Evolutionary conservation across 2,329 filamentous ascomycete genomes (phyloP).

Genomic region (Dothistroma septosporum): DNA sequence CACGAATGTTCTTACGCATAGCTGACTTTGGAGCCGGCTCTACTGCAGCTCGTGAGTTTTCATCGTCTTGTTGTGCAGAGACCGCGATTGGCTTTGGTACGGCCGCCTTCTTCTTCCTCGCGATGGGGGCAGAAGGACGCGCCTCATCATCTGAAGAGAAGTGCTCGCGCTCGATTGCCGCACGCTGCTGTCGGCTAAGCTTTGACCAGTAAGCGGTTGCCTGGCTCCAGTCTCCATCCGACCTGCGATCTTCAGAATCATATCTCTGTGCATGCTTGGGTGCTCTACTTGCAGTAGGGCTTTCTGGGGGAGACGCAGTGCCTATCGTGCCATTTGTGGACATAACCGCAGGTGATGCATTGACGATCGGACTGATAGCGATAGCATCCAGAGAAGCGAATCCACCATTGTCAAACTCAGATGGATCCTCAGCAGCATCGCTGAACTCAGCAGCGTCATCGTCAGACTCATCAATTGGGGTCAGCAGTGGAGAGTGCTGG

Average conservation of each 20-base stretch:
- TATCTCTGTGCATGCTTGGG: slow-evolving; percentile 5
- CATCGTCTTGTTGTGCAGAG: slow-evolving; percentile 5
- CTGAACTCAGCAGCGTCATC: slow-evolving; percentile 63
- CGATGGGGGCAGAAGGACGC: slow-evolving; percentile 26
- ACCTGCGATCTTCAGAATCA: slow-evolving; percentile 2
- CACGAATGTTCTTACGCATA: slow-evolving; percentile 40
- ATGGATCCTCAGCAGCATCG: slow-evolving; percentile 71
- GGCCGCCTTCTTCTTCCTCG: slow-evolving; percentile 42
- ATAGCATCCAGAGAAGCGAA: slow-evolving; percentile 72
- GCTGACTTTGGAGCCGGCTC: slow-evolving; percentile 38
- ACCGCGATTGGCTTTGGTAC: slow-evolving; percentile 23
- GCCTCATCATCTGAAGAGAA: slow-evolving; percentile 30
- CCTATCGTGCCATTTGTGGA: slow-evolving; percentile 5
- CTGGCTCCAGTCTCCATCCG: slow-evolving; percentile 58
- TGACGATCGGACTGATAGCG: slow-evolving; percentile 54
- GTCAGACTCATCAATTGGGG: slow-evolving; percentile 28
- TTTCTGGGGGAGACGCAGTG: slow-evolving; percentile 24
- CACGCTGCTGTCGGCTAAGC: slow-evolving; percentile 59
- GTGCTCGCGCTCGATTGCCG: slow-evolving; percentile 56
- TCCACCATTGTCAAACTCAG: slow-evolving; percentile 60
- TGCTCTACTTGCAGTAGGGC: slow-evolving; percentile 22
- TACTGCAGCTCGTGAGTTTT: slow-evolving; percentile 19
- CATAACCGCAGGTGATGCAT: slow-evolving; percentile 9
- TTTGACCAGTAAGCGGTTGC: slow-evolving; percentile 68
- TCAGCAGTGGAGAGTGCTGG: slow-evolving; percentile 15